Conservation (phyloP, 202 grass and related monocot genomes). For the Carex sylvatica region DNA sequence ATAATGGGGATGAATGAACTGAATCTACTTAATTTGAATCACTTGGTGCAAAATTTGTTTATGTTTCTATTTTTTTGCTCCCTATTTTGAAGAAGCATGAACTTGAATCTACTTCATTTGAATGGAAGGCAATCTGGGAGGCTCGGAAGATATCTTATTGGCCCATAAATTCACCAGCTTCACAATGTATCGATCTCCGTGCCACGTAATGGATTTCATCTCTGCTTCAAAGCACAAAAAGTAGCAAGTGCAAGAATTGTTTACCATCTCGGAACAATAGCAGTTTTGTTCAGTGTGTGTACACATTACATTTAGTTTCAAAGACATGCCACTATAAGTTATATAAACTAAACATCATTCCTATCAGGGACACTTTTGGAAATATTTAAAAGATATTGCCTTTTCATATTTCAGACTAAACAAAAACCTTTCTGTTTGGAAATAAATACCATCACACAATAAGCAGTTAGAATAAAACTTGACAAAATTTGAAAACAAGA, state of each 20-base stretch:
- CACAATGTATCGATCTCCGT: conserved; percentile 23
- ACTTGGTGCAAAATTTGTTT: not conserved
- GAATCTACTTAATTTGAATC: too few species aligned
- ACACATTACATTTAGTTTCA: not conserved
- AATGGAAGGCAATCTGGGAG: conserved; percentile 25
- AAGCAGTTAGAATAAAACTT: not conserved
- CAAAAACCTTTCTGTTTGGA: not conserved
- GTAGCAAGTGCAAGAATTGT: not conserved
- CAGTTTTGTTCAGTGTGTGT: not conserved
- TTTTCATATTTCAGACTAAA: not conserved
- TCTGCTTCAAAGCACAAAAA: conserved; percentile 18
- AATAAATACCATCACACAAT: not conserved
- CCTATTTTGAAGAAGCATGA: not conserved
- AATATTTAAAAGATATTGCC: not conserved
- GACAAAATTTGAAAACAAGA: not conserved
- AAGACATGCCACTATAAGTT: not conserved
- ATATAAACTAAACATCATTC: not conserved
- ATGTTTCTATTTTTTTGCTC: not conserved
- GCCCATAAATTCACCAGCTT: conserved; percentile 35
- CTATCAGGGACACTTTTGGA: not conserved
- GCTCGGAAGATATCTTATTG: conserved; percentile 29
- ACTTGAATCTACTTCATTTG: not conserved
- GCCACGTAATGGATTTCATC: conserved; percentile 19
- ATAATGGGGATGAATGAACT: not conserved
- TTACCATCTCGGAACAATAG: not conserved